Evolutionary conservation across 176 grass and related monocot species (phyloP), one percentile per base, ranked within the genome.

Genomic region (Triticum urartu): DNA sequence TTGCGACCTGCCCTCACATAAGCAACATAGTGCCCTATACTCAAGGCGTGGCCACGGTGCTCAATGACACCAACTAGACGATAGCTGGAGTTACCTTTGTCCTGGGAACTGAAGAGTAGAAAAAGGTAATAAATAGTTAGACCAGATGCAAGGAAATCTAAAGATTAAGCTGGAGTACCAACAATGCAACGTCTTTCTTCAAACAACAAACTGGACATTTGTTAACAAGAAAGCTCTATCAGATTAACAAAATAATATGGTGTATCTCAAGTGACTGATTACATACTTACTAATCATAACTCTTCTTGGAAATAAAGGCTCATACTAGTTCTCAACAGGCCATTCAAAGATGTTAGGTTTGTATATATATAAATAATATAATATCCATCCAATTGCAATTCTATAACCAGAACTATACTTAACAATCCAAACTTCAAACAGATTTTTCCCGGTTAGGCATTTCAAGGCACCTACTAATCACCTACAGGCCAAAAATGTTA

Each of bases 1-100:
- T 76, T 18, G 1, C 63, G 64, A 42, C 77, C 67, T 59, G 90
- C 79, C 83, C 85, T 88, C 26, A 94, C 86, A 64, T 90, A 94
- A 58, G 93, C 93, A 20, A 94, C 13, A 47, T 84, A 90, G 81
- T 95, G 93, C 15, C 90, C 93, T 13, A 7, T 2, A 39, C 24
- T 7, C 33, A 38, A 15, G 9, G 7, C 17, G 22, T 6, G 8
- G 22, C 81, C 93, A 18, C 18, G 20, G 70, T 95, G 93, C 65
- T 90, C 88, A 22, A 92, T 65, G 3, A 88, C 83, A 33, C 88
- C 90, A 79, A 88, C 75, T 47, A 92, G 83, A 22, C n/a, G 75
- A 66, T 88, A 95, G 1, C 10, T 74, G 59, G n/a, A 39, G 1
- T 88, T 88, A 21, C 54, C 70, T 50, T 78, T 88, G 70, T 90